Evolutionary conservation across 768 basidiomycete species (phyloP).

Genomic region (Termitomyces heimii): DNA sequence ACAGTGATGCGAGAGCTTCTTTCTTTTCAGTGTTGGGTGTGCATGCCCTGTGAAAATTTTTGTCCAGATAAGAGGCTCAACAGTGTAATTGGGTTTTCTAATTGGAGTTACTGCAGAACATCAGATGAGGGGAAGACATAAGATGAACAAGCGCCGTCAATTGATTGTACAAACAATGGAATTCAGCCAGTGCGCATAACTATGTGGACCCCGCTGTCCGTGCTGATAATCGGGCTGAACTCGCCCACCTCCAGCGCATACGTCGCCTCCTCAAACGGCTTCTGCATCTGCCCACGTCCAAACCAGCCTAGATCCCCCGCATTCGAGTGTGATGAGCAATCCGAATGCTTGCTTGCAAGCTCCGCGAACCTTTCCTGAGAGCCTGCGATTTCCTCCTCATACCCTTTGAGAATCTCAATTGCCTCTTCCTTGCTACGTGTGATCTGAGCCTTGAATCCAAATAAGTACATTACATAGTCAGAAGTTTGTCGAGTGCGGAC

Average conservation of each 20-base stretch:
- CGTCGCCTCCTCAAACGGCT: slow-evolving; percentile 90
- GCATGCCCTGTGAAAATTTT: neutral
- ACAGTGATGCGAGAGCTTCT: neutral
- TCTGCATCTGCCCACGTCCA: slow-evolving; percentile 88
- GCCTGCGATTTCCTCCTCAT: slow-evolving; percentile 55
- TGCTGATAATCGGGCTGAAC: slow-evolving; percentile 77
- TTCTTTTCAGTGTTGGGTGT: neutral
- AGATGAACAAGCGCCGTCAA: too few relatives aligned
- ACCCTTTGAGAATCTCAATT: slow-evolving; percentile 64
- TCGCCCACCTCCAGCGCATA: slow-evolving; percentile 66
- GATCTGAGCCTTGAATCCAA: slow-evolving; percentile 53
- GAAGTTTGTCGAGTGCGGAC: slow-evolving; percentile 30
- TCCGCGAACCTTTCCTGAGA: slow-evolving; percentile 62
- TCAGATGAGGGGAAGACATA: too few relatives aligned
- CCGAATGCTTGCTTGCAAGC: slow-evolving; percentile 74
- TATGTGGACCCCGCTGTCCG: slow-evolving; percentile 94
- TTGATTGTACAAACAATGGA: neutral
- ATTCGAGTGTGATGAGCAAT: slow-evolving; percentile 82
- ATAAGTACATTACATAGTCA: neutral
- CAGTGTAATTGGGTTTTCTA: neutral
- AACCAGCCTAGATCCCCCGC: slow-evolving; percentile 90
- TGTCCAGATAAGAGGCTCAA: neutral
- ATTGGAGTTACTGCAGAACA: too few relatives aligned
- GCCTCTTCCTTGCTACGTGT: slow-evolving; percentile 88
- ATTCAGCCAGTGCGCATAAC: slow-evolving; percentile 78